These are phyloP conservation scores for Plasmodium vivax DNA, from an alignment of 169 alveolate genomes.

Conservation along the genomic window DNA sequence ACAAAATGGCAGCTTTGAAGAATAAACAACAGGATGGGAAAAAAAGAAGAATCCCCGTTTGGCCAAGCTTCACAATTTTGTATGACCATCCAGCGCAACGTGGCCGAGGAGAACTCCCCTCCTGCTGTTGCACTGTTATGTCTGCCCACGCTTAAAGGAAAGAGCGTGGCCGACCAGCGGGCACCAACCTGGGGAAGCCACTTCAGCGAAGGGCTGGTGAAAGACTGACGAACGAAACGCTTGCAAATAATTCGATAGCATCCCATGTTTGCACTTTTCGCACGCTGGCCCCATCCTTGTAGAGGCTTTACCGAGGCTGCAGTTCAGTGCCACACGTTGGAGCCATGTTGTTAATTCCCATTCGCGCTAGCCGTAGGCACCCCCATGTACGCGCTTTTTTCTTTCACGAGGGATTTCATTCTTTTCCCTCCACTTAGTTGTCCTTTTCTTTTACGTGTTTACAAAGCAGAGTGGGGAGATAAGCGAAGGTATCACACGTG, in stretches of 20 bases:
- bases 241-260: not conserved
- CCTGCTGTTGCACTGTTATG: not conserved
- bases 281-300: not conserved
- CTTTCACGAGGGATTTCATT: too few species aligned
- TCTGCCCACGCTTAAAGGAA: not conserved
- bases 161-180: not conserved
- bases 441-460: not conserved
- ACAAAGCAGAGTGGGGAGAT: not conserved
- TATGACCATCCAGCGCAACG: not conserved
- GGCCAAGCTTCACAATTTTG: not conserved
- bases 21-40: not conserved
- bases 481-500: too few species aligned
- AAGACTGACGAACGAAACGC: not conserved
- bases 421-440: too few species aligned
- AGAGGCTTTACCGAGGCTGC: not conserved
- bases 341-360: not conserved
- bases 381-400: not conserved
- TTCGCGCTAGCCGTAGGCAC: not conserved
- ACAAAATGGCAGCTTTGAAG: not conserved
- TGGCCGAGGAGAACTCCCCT: not conserved
- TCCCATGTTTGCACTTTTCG: not conserved
- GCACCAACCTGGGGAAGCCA: not conserved
- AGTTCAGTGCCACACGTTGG: not conserved
- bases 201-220: not conserved
- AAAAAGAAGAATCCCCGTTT: not conserved